Evolutionary conservation across 2,329 filamentous ascomycete species (phyloP).

Genomic region (Chrysoporthe deuterocubensis): DNA sequence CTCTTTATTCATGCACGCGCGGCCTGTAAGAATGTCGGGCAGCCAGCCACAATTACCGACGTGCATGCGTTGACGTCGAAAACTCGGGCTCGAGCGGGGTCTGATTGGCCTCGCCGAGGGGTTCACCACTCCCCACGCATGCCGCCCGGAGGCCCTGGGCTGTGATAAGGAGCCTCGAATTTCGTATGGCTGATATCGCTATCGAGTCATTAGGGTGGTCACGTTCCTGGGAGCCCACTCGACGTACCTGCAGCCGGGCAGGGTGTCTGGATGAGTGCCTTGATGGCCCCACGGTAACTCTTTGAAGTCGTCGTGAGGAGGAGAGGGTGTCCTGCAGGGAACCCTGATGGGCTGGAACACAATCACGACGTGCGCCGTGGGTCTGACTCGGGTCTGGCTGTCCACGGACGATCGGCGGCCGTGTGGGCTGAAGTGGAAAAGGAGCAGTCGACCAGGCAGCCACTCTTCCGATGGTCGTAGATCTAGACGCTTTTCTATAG

Average conservation of each 20-base stretch:
- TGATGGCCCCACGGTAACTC: constrained; percentile 1
- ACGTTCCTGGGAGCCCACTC: constrained; percentile 17
- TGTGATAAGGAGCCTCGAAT: neutral
- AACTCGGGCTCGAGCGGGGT: neutral
- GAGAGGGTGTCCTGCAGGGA: constrained; percentile 1
- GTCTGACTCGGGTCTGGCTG: neutral
- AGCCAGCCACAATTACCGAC: constrained; percentile 13
- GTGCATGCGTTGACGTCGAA: constrained; percentile 16
- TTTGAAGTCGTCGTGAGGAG: neutral
- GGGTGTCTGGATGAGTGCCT: neutral
- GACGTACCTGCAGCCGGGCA: constrained; percentile 27
- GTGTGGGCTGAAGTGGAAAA: neutral
- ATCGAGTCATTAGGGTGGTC: neutral
- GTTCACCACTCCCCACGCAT: neutral
- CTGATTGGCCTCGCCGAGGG: constrained; percentile 2
- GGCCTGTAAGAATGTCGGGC: neutral
- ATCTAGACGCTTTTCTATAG: neutral
- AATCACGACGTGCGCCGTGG: neutral
- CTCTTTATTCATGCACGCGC: neutral
- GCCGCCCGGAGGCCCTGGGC: neutral
- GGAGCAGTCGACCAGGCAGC: neutral
- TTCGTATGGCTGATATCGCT: neutral
- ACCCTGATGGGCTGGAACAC: constrained; percentile 19
- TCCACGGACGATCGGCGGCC: neutral
- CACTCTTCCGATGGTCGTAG: neutral